Conservation (phyloP, 176 grass and related monocot genomes). For the Urochloa ruziziensis region DNA sequence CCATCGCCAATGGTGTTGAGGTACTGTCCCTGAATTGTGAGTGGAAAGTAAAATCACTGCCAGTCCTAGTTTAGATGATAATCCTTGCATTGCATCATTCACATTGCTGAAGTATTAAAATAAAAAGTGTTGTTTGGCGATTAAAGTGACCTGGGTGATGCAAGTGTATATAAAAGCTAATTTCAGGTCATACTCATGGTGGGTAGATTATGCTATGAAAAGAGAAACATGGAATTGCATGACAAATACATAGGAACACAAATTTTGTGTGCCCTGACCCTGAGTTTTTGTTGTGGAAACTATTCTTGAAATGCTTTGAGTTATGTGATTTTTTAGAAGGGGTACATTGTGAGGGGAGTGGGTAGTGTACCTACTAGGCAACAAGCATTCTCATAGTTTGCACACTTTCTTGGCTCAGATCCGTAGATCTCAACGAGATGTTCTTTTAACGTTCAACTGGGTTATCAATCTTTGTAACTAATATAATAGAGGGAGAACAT, state of each 20-base stretch:
- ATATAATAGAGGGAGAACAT: constrained; percentile 25
- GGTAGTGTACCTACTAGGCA: constrained; percentile 8
- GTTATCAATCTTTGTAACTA: neutral
- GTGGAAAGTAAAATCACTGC: neutral
- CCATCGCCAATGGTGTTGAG: constrained; percentile 71
- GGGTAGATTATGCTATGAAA: neutral
- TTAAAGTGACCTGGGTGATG: neutral
- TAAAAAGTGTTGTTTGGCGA: neutral
- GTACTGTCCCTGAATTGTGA: constrained; percentile 30
- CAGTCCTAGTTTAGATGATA: neutral
- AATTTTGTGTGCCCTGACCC: neutral
- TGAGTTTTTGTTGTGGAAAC: neutral
- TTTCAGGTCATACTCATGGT: neutral
- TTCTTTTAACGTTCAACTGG: neutral
- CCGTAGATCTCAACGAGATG: constrained; percentile 23
- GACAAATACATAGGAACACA: neutral
- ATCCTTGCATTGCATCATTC: constrained; percentile 18
- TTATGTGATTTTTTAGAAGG: neutral
- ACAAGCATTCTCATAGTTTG: neutral
- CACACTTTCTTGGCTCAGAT: constrained; percentile 12
- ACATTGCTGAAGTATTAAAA: constrained; percentile 9
- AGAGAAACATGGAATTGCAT: neutral
- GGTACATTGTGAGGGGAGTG: neutral
- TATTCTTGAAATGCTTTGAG: neutral
- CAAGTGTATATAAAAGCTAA: neutral